Evolutionary conservation across 1,139 yeast species (phyloP).

Genomic region (Yamadazyma diospyri): DNA sequence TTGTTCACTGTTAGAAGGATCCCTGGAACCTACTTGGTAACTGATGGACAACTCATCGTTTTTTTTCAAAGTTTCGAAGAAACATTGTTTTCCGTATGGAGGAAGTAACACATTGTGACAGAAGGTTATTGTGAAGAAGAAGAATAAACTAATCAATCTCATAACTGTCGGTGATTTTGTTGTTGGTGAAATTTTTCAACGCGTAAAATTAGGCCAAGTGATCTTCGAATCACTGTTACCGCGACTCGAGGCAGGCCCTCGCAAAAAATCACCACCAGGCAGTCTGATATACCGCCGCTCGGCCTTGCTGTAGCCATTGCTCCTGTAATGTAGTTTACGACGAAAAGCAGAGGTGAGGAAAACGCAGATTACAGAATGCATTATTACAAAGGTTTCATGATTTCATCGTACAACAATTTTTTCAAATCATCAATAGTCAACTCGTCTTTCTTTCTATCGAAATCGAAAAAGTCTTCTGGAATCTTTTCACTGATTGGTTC

Average conservation of each 20-base stretch:
- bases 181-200: slow-evolving; percentile 6
- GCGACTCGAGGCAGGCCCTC: no score
- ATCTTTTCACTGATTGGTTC: slow-evolving; percentile 62
- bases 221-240: no score
- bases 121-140: slow-evolving; percentile 19
- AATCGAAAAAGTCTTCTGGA: slow-evolving; percentile 59
- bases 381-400: slow-evolving; percentile 34
- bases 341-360: no score
- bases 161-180: slow-evolving; percentile 6
- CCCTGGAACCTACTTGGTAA: slow-evolving; percentile 93
- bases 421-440: slow-evolving; percentile 46
- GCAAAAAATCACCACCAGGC: no score
- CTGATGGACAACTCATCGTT: slow-evolving; percentile 87
- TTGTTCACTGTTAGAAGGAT: slow-evolving; percentile 75
- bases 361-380: no score
- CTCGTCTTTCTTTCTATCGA: slow-evolving; percentile 55
- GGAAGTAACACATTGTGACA: slow-evolving; percentile 85
- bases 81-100: slow-evolving; percentile 86
- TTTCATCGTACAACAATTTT: slow-evolving; percentile 54
- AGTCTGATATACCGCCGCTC: no score
- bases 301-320: no score
- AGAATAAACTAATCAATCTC: slow-evolving; percentile 9
- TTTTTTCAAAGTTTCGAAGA: slow-evolving; percentile 74
- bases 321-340: no score
- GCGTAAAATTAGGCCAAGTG: no score